These are phyloP conservation scores for Penicillium diatomitis DNA, from an alignment of 495 filamentous ascomycete species.

Conservation along the genomic window DNA sequence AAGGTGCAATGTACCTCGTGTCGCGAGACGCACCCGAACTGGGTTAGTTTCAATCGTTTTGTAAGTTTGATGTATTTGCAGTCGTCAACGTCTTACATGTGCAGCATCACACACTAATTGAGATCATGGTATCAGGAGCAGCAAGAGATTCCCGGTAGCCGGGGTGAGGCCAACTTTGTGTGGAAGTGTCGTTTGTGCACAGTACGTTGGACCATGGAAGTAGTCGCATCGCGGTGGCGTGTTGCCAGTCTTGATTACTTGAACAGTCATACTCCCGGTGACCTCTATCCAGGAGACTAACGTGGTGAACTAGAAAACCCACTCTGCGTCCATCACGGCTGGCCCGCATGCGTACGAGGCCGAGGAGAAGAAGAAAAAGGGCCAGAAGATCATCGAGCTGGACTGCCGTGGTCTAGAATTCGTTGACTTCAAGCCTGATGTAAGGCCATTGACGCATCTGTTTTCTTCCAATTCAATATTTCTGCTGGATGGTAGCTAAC, in stretches of 20 bases:
- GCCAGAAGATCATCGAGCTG: constrained; percentile 72
- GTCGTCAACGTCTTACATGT: background rate
- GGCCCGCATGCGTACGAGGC: constrained; percentile 59
- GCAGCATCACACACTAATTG: background rate
- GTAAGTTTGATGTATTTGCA: constrained; percentile 40
- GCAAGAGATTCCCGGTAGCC: constrained; percentile 80
- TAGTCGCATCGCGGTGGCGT: no score
- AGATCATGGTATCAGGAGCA: constrained; percentile 48
- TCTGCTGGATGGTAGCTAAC: background rate
- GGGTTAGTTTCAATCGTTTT: constrained; percentile 78
- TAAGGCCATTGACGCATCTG: constrained; percentile 25
- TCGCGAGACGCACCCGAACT: constrained; percentile 81
- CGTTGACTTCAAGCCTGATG: constrained; percentile 77
- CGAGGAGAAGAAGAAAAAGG: constrained; percentile 47
- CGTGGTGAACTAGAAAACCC: constrained; percentile 42
- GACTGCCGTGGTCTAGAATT: constrained; percentile 95
- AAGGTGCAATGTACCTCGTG: constrained; percentile 95
- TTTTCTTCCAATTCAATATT: background rate
- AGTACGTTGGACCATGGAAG: constrained; percentile 33
- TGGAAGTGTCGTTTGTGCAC: constrained; percentile 94
- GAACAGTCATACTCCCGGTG: background rate
- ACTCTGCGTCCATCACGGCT: constrained; percentile 60
- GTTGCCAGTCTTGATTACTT: no score
- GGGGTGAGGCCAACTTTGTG: constrained; percentile 95
- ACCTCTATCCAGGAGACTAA: background rate